These are phyloP conservation scores for Dendryphion nanum DNA, from an alignment of 2,329 filamentous ascomycete species.

Conservation along the genomic window DNA sequence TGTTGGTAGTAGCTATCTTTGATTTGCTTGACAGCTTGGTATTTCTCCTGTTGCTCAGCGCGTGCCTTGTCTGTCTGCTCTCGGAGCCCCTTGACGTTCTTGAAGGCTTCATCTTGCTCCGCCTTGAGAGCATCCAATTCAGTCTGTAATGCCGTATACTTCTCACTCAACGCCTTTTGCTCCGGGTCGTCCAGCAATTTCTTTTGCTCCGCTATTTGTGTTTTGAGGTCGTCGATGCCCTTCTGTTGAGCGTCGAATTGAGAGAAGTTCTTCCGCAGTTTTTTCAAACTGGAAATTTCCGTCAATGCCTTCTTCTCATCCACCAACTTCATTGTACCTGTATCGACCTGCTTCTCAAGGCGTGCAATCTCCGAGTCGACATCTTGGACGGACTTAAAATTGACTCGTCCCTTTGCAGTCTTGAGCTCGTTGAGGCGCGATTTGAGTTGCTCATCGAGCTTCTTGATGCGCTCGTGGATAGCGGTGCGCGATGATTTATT, in stretches of 20 bases:
- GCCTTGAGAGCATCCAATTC: conserved; percentile 89
- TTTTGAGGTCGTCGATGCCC: conserved; percentile 81
- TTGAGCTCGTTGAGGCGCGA: conserved; percentile 84
- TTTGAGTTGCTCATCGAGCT: conserved; percentile 85
- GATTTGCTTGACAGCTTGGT: conserved; percentile 74
- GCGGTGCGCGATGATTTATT: conserved; percentile 78
- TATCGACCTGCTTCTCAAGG: conserved; percentile 82
- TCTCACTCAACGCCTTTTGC: conserved; percentile 80
- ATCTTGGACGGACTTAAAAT: conserved; percentile 85
- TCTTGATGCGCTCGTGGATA: conserved; percentile 88
- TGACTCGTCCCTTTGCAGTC: conserved; percentile 72
- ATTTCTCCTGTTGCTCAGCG: conserved; percentile 84
- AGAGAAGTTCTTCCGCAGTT: conserved; percentile 87
- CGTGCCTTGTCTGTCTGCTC: conserved; percentile 85
- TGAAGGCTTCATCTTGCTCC: conserved; percentile 87
- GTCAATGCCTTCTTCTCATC: conserved; percentile 93
- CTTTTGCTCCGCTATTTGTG: conserved; percentile 84
- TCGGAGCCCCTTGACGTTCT: conserved; percentile 78
- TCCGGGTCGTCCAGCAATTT: conserved; percentile 90
- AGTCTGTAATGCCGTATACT: conserved; percentile 79
- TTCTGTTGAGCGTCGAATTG: conserved; percentile 83
- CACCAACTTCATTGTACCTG: conserved; percentile 89
- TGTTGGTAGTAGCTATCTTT: conserved; percentile 85
- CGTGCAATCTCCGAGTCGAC: conserved; percentile 78
- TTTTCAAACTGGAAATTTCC: conserved; percentile 79